Evolutionary conservation across 1,284 basidiomycete genomes (phyloP), one percentile per base, ranked within the genome.

Genomic region (Leccinum fuscescens): DNA sequence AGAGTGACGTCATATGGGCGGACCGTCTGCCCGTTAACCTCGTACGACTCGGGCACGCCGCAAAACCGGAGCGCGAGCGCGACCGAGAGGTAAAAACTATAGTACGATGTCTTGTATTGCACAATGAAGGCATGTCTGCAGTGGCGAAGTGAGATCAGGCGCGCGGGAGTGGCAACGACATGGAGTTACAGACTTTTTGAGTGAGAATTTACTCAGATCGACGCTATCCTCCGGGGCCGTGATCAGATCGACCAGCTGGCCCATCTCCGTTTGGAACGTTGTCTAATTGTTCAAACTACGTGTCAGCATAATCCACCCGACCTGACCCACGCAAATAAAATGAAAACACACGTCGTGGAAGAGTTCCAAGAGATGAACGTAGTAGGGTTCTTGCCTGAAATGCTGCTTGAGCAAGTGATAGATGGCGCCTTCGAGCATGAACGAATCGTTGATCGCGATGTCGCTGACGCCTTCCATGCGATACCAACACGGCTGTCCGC

Each of bases 401-500:
- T 98, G 87, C 65, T 84, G 86, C 79, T 94, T 96, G 71, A 98
- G 79, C 55, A 98, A 82, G 71, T 84, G 85, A 79, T 97, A 99
- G 76, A 99, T 98, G 44, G 96, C 90, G 5, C 86, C 89, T 74
- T 97, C 94, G 73, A 99, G 88, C 92, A 99, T 94, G 82, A 97
- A 96, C 1, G 93, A 82, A 73, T 99, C 96, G 80, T 99, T 99
- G 80, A 99, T 91, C 15, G 97, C 94, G 65, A 98, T 90, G 76
- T 90, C 88, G 57, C 82, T 89, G 59, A 99, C 88, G 27, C 80
- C 77, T 15, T 88, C 85, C 39, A 88, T 76, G 63, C 86, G 84
- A 80, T 96, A 99, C 93, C 94, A 99, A 79, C 96, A 99, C 0
- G 96, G 93, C 74, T 98, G 96, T n/a, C 93, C 91, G n/a, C 96